Evolutionary conservation across 1,284 basidiomycete genomes (phyloP).

Genomic region (Afroboletus lepidellus): DNA sequence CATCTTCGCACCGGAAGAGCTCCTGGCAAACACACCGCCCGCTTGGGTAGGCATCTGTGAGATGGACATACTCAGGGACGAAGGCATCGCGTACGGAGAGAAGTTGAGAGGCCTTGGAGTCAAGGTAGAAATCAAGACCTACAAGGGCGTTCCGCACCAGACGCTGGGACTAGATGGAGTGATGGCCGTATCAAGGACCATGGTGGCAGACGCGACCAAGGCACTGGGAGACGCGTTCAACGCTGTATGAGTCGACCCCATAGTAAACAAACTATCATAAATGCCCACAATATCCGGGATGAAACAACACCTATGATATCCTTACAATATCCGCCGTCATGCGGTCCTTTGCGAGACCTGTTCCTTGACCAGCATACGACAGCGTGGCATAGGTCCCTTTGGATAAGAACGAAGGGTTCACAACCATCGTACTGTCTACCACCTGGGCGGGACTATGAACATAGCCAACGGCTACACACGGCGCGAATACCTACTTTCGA

Average conservation of each 20-base stretch:
- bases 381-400: conserved; percentile 57
- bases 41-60: conserved; percentile 67
- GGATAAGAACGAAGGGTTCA: conserved; percentile 72
- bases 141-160: conserved; percentile 63
- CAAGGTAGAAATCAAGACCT: conserved; percentile 52
- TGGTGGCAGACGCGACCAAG: conserved; percentile 54
- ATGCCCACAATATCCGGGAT: not conserved
- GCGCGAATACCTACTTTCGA: conserved; percentile 57
- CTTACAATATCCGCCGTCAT: conserved; percentile 35
- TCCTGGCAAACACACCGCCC: conserved; percentile 50
- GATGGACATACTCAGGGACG: conserved; percentile 65
- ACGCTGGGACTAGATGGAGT: conserved; percentile 72
- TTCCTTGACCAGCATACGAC: conserved; percentile 32
- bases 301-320: conserved; percentile 19
- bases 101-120: conserved; percentile 57
- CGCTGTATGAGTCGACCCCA: not conserved
- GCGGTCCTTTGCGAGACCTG: conserved; percentile 35
- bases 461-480: not conserved
- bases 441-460: conserved; percentile 38
- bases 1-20: conserved; percentile 58
- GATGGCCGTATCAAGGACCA: conserved; percentile 47
- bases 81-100: conserved; percentile 64
- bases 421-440: conserved; percentile 61
- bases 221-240: conserved; percentile 48
- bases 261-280: not conserved